Base-by-base conservation (phyloP, 2,329 filamentous ascomycete species). In the Arthrobotrys iridis region DNA sequence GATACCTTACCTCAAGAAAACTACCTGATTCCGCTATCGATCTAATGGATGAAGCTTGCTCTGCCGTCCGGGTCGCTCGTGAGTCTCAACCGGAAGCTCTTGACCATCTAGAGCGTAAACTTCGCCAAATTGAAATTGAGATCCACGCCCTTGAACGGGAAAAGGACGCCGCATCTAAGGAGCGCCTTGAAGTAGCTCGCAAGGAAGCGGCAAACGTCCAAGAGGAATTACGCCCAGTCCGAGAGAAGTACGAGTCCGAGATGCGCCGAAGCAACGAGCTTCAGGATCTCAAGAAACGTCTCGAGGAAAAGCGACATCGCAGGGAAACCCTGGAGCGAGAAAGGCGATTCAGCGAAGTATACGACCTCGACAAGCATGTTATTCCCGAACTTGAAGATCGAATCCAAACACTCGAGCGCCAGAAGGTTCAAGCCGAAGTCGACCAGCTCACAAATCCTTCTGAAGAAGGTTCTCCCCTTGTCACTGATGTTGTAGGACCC, bases 21-120 rank as follows among this genome's bases (percentile, higher is more conserved):
- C 88, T 99, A 77, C 95, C 95, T 1, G 95, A 99, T 82, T 99
- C 95, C 2, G 95, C 95, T 20, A 96, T 99, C 75, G 95, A 99
- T 81, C 85, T 99, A 52, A 91, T 99, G 75, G 95, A 99, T 80
- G 95, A 99, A 82, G 95, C 95, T 37, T 93, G 95, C 0, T 94
- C 95, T 0, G 95, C 95, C n/a, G 95, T 99, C 73, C 88, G 93
- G 67, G 96, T 99, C 24, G 93, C 93, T 33, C 89, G 95, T 79
- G 95, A 99, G 83, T 99, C 95, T 1, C 93, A 98, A 80, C 95
- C 95, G 1, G 95, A 99, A 84, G 90, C 93, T 30, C 91, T 99
- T 60, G 95, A 99, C 83, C 97, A 92, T 60, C 87, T 99, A 62
- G 95, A 99, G 83, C 90, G 95, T 78, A 92, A 90, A 80, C 86